These are phyloP conservation scores for Hanseniaspora gamundiae DNA, from an alignment of 1,139 yeast species.

Conservation along the genomic window DNA sequence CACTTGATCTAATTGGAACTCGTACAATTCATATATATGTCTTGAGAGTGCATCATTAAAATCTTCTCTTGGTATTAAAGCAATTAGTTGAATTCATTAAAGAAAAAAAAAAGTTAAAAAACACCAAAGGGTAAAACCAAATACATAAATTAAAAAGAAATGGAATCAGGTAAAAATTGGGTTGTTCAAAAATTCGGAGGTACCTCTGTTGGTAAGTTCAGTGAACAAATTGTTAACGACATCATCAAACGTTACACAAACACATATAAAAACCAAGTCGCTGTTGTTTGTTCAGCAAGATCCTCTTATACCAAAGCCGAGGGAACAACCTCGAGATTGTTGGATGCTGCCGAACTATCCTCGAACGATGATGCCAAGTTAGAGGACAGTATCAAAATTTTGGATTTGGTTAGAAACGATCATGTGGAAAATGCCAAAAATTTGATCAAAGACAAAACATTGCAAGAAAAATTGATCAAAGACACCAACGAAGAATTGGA, in stretches of 20 bases:
- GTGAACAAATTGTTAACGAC: constrained; percentile 70
- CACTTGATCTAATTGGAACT: too few species aligned
- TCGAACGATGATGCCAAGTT: constrained; percentile 14
- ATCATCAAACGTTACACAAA: constrained; percentile 58
- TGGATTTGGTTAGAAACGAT: constrained; percentile 60
- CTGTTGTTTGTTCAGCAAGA: constrained; percentile 93
- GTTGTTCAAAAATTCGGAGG: constrained; percentile 94
- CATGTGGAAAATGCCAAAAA: constrained; percentile 64
- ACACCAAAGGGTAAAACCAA: neutral
- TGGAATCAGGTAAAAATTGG: constrained; percentile 35
- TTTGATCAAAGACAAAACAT: constrained; percentile 34
- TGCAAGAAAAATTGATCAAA: constrained; percentile 37
- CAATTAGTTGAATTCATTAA: too few species aligned
- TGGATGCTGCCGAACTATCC: constrained; percentile 59
- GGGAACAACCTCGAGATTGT: constrained; percentile 83
- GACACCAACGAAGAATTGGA: constrained; percentile 57
- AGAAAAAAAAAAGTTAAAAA: too few species aligned
- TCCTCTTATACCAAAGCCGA: constrained; percentile 84
- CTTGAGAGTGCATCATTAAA: too few species aligned
- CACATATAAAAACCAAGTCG: constrained; percentile 47
- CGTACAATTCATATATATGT: too few species aligned
- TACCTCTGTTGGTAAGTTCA: constrained; percentile 93
- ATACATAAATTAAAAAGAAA: neutral
- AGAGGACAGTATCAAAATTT: constrained; percentile 37
- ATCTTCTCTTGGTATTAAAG: too few species aligned